Conservation (phyloP, 2,329 filamentous ascomycete species). For the Penicillium sp. region DNA sequence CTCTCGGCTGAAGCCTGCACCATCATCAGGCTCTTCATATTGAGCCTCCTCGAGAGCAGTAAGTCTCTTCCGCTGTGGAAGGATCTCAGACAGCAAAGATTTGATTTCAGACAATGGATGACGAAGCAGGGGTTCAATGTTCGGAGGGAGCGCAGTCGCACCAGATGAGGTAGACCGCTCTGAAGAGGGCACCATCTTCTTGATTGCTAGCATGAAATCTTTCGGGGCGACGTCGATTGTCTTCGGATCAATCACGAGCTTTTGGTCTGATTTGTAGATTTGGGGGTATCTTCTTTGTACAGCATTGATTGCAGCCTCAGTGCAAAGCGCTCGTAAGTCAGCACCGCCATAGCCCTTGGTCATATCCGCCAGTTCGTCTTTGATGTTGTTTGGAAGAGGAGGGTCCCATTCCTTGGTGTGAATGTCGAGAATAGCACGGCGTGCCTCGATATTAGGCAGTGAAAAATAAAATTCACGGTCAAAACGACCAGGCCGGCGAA, state of each 20-base stretch:
- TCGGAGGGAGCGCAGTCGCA: constrained; percentile 73
- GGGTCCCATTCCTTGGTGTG: constrained; percentile 92
- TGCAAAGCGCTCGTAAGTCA: constrained; percentile 88
- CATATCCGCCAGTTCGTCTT: constrained; percentile 73
- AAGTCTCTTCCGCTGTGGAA: constrained; percentile 80
- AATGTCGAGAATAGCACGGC: constrained; percentile 87
- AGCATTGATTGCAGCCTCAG: constrained; percentile 90
- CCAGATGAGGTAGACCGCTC: constrained; percentile 84
- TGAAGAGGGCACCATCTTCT: constrained; percentile 93
- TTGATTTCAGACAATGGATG: constrained; percentile 69
- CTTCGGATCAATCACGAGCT: constrained; percentile 80
- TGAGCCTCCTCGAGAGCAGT: constrained; percentile 93
- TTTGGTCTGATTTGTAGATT: constrained; percentile 87
- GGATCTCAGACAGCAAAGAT: constrained; percentile 65
- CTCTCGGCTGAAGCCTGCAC: constrained; percentile 82
- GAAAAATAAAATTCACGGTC: constrained; percentile 99
- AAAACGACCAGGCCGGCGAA: constrained; percentile 89
- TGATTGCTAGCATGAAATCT: constrained; percentile 95
- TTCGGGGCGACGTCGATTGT: constrained; percentile 85
- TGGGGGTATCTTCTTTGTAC: constrained; percentile 95
- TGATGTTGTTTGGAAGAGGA: constrained; percentile 70
- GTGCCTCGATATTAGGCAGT: constrained; percentile 74
- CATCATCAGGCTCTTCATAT: constrained; percentile 79
- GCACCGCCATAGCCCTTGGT: constrained; percentile 97
- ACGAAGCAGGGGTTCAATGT: constrained; percentile 76